Base-by-base conservation (phyloP, 352 stramenopile species). In the Pythium sp. region DNA sequence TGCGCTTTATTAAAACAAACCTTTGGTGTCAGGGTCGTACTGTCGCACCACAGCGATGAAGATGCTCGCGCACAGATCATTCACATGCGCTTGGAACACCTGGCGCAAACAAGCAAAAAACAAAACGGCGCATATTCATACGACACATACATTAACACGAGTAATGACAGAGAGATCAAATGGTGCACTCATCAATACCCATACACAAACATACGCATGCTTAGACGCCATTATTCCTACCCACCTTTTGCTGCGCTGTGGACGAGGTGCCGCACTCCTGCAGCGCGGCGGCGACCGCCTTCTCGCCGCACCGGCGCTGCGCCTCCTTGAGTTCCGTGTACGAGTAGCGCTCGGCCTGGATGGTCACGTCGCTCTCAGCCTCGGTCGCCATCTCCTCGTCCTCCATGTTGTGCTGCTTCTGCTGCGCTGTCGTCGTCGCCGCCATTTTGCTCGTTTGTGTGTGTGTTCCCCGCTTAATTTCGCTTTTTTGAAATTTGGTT, bases 321-420 rank as follows among this genome's bases (percentile, higher is more conserved):
- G 85, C 85, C 63, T 88, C 77, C 69, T 93, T 93, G 20, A 93
- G 85, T 70, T 93, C 85, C 58, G 80, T 53, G 65, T 90, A 93
- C 67, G 83, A 86, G 61, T 93, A 93, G 49, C 85, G 80, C 57
- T 76, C 71, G 32, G 36, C 58, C 22, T 62, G 58, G 14, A 61
- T 32, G 47, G 67, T 59, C 64, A 63, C 60, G 32, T 71, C 71
- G 28, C 64, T 61, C n/a, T 62, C 67, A 1, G 68, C 65, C 20
- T 73, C 74, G 15, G 62, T 58, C 65, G 59, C 43, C 38, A 68
- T 56, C 34, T 70, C 55, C 28, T 76, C 59, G 28, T 60, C 65
- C 59, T 71, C 65, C 53, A 56, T n/a, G 34, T 62, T 26, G 41
- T 18, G 22, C 54, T 49, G 59, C 58, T 54, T 49, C 47, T 28